Base-by-base conservation (phyloP, 2,329 filamentous ascomycete genomes). In the Lecanoromycetidae sp. region DNA sequence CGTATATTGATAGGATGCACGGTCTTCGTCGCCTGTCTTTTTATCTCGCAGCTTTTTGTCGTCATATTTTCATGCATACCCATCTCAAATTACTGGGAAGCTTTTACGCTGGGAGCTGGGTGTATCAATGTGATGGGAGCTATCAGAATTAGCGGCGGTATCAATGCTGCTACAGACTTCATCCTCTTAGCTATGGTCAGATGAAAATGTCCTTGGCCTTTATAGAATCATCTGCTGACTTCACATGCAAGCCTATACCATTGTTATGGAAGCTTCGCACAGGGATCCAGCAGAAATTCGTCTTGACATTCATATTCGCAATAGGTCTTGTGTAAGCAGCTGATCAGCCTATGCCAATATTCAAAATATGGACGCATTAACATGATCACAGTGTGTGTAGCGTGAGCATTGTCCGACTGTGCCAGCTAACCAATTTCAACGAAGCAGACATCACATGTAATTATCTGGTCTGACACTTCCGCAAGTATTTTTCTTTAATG, bases 141-240 rank as follows among this genome's bases (percentile, higher is more conserved):
- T 23, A 44, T 48, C 25, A 15, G 48, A 13, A 36, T 46, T 23
- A 27, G 30, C 12, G 49, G 45, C 15, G 29, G 22, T 9, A 27
- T 51, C 33, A 51, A 51, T 25, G 34, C 45, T 9, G 35, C 38
- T 23, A 35, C 25, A 23, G 39, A 51, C 27, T 51, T 51, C 42
- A 19, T 48, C 23, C 39, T 51, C 22, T 33, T 51, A 6, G 49
- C 40, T 29, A n/a, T 49, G 19, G 20, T 44, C n/a, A n/a, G n/a
- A n/a, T n/a, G n/a, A n/a, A n/a, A n/a, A n/a, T n/a, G n/a, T n/a
- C n/a, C n/a, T n/a, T n/a, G n/a, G n/a, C n/a, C n/a, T n/a, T n/a
- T n/a, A n/a, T n/a, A n/a, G n/a, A n/a, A n/a, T n/a, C n/a, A n/a
- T n/a, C n/a, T 32, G 19, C 27, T 19, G 40, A 44, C 27, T 17